Evolutionary conservation across 129 eudicot species (phyloP).

Genomic region (Ambrosia trifida): DNA sequence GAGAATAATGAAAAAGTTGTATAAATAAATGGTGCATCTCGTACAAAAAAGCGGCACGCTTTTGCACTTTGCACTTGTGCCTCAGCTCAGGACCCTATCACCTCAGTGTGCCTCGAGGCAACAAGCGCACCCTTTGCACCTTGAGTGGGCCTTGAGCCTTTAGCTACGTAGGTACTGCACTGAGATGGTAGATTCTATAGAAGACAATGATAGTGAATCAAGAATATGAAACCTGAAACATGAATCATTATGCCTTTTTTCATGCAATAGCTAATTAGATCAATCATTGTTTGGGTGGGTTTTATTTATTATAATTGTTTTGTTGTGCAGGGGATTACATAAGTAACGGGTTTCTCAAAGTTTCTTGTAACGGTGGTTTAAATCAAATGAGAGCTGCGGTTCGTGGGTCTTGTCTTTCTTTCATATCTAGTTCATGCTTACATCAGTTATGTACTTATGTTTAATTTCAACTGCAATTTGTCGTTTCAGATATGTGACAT

Average conservation of each 20-base stretch:
- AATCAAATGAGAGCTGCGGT: constrained; percentile 99
- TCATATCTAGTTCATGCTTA: background rate
- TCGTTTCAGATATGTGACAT: constrained; percentile 88
- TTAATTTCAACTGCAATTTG: background rate
- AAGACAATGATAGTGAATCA: background rate
- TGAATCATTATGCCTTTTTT: background rate
- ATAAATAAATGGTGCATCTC: too few relatives aligned
- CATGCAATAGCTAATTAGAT: background rate
- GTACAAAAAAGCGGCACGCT: too few relatives aligned
- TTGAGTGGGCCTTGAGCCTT: too few relatives aligned
- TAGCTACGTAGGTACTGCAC: background rate
- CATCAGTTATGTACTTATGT: constrained; percentile 29
- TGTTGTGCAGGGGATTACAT: constrained; percentile 77
- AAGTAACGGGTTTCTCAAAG: constrained; percentile 87
- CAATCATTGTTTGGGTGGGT: background rate
- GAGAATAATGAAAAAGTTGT: too few relatives aligned
- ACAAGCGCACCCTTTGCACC: too few relatives aligned
- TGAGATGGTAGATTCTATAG: constrained; percentile 1
- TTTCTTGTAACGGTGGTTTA: constrained; percentile 95
- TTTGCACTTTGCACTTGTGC: too few relatives aligned
- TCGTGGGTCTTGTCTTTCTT: constrained; percentile 34
- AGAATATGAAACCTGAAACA: background rate
- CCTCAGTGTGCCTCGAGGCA: too few relatives aligned
- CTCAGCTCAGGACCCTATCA: too few relatives aligned
- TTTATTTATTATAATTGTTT: constrained; percentile 1